Conservation (phyloP, 108 stramenopile species). For the Cyclotella atomus region DNA sequence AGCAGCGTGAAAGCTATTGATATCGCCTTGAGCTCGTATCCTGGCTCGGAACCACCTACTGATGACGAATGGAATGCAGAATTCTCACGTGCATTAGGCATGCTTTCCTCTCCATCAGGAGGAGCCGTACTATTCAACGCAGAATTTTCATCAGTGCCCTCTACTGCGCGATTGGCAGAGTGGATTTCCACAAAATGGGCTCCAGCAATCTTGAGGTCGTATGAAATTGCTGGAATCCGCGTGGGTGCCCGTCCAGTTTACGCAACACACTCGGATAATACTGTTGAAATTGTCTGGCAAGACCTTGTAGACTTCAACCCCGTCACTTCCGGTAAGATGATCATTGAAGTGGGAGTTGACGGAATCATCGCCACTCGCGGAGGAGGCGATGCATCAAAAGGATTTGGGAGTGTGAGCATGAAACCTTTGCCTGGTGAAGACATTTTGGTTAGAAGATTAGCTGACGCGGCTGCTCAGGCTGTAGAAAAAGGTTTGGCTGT, state of each 20-base stretch:
- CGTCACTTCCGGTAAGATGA: slow-evolving; percentile 70
- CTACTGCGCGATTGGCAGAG: slow-evolving; percentile 68
- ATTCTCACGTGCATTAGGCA: slow-evolving; percentile 52
- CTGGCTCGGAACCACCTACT: slow-evolving; percentile 59
- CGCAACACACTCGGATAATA: slow-evolving; percentile 43
- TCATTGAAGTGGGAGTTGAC: slow-evolving; percentile 53
- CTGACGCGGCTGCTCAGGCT: slow-evolving; percentile 80
- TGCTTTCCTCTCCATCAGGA: slow-evolving; percentile 24
- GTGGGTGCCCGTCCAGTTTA: slow-evolving; percentile 76
- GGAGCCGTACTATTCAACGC: slow-evolving; percentile 60
- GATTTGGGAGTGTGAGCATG: slow-evolving; percentile 63
- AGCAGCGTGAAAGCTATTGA: slow-evolving; percentile 43
- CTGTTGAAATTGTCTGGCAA: slow-evolving; percentile 81
- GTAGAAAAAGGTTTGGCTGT: slow-evolving; percentile 85
- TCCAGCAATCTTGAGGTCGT: slow-evolving; percentile 77
- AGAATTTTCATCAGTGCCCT: slow-evolving; percentile 66
- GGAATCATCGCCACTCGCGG: slow-evolving; percentile 66
- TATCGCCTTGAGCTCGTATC: slow-evolving; percentile 65
- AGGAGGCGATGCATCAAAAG: slow-evolving; percentile 65
- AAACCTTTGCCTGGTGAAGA: slow-evolving; percentile 77
- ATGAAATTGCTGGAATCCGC: slow-evolving; percentile 84
- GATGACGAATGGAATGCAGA: slow-evolving; percentile 70
- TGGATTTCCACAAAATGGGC: slow-evolving; percentile 90
- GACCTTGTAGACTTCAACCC: slow-evolving; percentile 72
- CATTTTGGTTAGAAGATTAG: slow-evolving; percentile 72